phyloP scores from a whole-genome alignment of 2,329 filamentous ascomycete genomes.

The Corinectria fuckeliana region DNA sequence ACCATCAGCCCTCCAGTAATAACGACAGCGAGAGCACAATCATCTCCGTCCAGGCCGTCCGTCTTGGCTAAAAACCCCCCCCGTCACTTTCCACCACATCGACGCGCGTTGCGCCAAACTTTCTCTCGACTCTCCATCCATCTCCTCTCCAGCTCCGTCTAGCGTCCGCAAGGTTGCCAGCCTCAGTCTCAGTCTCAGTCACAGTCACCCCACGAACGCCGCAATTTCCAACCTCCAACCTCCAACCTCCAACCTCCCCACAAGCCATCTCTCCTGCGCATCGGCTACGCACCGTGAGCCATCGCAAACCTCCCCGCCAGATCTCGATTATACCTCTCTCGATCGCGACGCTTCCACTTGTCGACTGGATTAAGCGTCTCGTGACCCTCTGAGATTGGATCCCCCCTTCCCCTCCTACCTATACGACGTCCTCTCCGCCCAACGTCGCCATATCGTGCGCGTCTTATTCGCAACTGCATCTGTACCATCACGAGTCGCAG shows the following conservation, averaged over 20 bases:
- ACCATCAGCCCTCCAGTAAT: not conserved
- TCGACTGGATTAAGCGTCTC: slow-evolving; percentile 24
- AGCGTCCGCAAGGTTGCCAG: slow-evolving; percentile 18
- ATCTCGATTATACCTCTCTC: slow-evolving; percentile 14
- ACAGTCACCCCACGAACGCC: slow-evolving; percentile 30
- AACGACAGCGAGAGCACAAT: slow-evolving; percentile 1
- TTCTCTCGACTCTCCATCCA: not conserved
- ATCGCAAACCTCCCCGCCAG: slow-evolving; percentile 1
- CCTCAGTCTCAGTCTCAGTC: slow-evolving; percentile 12
- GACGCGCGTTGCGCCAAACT: slow-evolving; percentile 10
- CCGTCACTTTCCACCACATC: slow-evolving; percentile 4
- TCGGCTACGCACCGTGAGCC: slow-evolving; percentile 21
- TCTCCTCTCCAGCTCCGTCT: not conserved
- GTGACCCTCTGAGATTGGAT: slow-evolving; percentile 32
- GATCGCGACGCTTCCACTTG: slow-evolving; percentile 22
- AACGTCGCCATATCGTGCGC: slow-evolving; percentile 28
- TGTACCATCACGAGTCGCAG: slow-evolving; percentile 17
- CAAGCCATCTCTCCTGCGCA: slow-evolving; percentile 19
- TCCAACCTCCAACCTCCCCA: slow-evolving; percentile 27
- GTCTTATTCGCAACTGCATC: slow-evolving; percentile 23
- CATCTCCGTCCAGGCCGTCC: slow-evolving; percentile 12
- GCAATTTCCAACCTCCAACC: slow-evolving; percentile 27
- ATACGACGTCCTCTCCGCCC: slow-evolving; percentile 17
- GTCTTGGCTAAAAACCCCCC: slow-evolving; percentile 12
- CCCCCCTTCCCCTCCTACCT: slow-evolving; percentile 32